Evolutionary conservation across 805 yeast species (phyloP), one percentile per base, ranked within the genome.

Genomic region (Lipomyces kockii): DNA sequence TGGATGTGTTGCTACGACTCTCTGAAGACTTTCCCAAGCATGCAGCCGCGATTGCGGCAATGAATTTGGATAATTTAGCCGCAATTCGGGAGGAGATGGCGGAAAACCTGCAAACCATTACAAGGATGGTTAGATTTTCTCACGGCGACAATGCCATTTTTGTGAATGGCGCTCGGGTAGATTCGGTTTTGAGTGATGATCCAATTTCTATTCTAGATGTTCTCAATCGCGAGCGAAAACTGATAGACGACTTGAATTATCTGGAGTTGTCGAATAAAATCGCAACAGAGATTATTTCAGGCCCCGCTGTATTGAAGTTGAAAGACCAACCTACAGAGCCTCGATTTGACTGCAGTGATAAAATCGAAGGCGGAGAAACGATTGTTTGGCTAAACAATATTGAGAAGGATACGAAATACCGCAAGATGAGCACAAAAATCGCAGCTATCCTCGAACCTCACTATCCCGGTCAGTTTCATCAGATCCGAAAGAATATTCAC

Each of bases 301-400:
- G 71, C 6, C 67, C 72, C 32, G 37, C 73, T n/a, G 46, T 74
- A 9, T 69, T 72, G 11, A 66, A 66, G 12, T 57, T 57, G 46
- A 52, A 65, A 20, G 68, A 57, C 7, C 60, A 61, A 8, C 60
- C 52, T 17, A 56, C 71, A 14, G 64, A 68, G 27, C 58, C 61
- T 17, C 70, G 83, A n/a, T 81, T 74, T 61, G 81, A 81, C 61
- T 74, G 76, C 58, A 73, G 77, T 8, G 74, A 75, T 7, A 58
- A 35, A 11, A 55, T 58, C 17, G 76, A 74, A 56, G 73, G 69
- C 12, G 66, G 65, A 8, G 63, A 78, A 1, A 80, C 81, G 0
- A 84, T 92, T 7, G 81, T 89, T 0, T 92, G 87, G 80, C 82
- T 94, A 74, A 95, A 94, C 74, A 90, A 95, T 76, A 79, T 94